Conservation (phyloP, 1,284 basidiomycete species). For the Schizophyllum commune region DNA sequence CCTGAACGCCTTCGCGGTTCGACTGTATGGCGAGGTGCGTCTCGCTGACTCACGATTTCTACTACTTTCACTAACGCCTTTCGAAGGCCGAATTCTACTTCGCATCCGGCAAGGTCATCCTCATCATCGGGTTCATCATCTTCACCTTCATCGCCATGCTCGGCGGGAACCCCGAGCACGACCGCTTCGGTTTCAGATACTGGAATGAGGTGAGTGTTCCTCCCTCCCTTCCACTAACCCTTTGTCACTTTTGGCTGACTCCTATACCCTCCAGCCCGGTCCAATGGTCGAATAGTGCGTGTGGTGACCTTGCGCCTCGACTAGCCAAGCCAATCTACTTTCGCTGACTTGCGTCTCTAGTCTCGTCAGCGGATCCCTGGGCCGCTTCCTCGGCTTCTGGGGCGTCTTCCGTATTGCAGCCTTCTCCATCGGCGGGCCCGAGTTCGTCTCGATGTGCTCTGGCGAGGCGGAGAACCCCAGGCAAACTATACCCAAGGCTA, state of each 20-base stretch:
- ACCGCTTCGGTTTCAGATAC: slow-evolving; percentile 36
- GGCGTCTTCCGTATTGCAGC: slow-evolving; percentile 30
- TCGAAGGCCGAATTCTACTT: slow-evolving; percentile 26
- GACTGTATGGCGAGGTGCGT: slow-evolving; percentile 20
- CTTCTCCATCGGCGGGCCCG: slow-evolving; percentile 49
- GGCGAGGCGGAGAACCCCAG: slow-evolving; percentile 37
- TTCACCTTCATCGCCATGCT: slow-evolving; percentile 35
- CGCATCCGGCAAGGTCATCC: slow-evolving; percentile 28
- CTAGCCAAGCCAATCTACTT: neutral
- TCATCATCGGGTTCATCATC: slow-evolving; percentile 38
- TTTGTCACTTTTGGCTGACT: neutral
- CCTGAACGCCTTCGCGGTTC: slow-evolving; percentile 9
- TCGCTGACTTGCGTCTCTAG: no score
- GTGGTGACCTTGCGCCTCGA: neutral
- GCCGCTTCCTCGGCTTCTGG: slow-evolving; percentile 18
- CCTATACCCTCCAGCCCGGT: slow-evolving; percentile 3
- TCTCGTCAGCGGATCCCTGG: slow-evolving; percentile 9
- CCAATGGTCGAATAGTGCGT: slow-evolving; percentile 12
- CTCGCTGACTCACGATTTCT: neutral
- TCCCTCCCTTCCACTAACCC: no score
- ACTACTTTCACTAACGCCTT: slow-evolving; percentile 9
- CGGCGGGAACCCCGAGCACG: slow-evolving; percentile 37
- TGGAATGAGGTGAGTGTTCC: slow-evolving; percentile 22
- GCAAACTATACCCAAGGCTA: slow-evolving; percentile 44
- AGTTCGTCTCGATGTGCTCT: slow-evolving; percentile 45